Evolutionary conservation across 768 basidiomycete species (phyloP), one percentile per base, ranked within the genome.

Genomic region (Suillus subluteus): DNA sequence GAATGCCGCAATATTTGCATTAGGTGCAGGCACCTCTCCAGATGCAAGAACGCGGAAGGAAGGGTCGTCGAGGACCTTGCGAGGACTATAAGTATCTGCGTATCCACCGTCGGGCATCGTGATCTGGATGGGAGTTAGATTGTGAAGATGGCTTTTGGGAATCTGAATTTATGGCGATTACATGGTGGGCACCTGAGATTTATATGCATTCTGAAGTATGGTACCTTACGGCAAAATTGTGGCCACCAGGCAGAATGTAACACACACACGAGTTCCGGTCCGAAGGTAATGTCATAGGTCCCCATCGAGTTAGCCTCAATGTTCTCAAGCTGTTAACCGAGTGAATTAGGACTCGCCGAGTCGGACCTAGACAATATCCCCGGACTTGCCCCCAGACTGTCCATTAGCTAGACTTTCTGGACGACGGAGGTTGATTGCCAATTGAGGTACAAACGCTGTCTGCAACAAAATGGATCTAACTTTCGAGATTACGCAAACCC

Each of bases 1-100:
- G 72, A 88, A 89, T 0, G 85, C 87, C 46, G 88, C 88, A 62
- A 88, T 84, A 71, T 88, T 88, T 35, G 82, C 83, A 38, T 79
- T 80, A 35, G 69, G 70, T 5, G 83, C 72, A 2, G 85, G 84
- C 66, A 80, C 82, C 71, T 88, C 88, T 50, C 82, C 86, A 18
- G 76, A 70, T 52, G 78, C 78, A 21, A 88, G 74, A 67, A 89
- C 78, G 66, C 80, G 83, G 76, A 89, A 89, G 18, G 82, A 79
- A 40, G 86, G 83, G 64, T 88, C 80, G 66, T 87, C 78, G 12
- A 88, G 81, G 63, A 87, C 80, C 74, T 86, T 87, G 69, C 80
- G 81, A 65, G 88, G 88, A 67, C 79, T 79, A 73, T 88, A 89
- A 66, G 82, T 77, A 44, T 84, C 83, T 48, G 85, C 71, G 40